These are phyloP conservation scores for Kluyveromyces dobzhanskii DNA, from an alignment of 805 yeast species.

Conservation along the genomic window DNA sequence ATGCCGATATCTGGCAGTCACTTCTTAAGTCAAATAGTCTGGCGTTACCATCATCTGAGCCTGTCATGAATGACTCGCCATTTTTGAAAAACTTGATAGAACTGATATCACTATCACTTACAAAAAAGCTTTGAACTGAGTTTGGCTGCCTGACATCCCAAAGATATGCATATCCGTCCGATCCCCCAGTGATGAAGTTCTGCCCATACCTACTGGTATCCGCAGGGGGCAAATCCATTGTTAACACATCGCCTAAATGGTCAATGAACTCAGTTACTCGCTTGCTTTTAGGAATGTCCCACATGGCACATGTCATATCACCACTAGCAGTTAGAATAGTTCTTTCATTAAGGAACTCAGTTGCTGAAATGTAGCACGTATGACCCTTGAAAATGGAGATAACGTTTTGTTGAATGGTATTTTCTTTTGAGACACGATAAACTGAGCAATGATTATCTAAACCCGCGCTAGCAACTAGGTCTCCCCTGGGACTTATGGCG, in stretches of 20 bases:
- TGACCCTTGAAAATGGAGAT: slow-evolving; percentile 67
- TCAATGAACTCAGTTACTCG: slow-evolving; percentile 48
- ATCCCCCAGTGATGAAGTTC: slow-evolving; percentile 53
- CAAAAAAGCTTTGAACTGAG: slow-evolving; percentile 42
- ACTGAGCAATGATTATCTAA: slow-evolving; percentile 72
- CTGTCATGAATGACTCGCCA: slow-evolving; percentile 61
- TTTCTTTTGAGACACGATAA: slow-evolving; percentile 38
- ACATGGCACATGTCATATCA: slow-evolving; percentile 67
- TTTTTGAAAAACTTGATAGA: slow-evolving; percentile 56
- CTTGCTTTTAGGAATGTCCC: slow-evolving; percentile 67
- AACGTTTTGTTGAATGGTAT: slow-evolving; percentile 34
- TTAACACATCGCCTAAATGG: slow-evolving; percentile 65
- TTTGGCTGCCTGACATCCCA: slow-evolving; percentile 56
- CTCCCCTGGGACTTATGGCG: slow-evolving; percentile 60
- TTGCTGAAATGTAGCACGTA: slow-evolving; percentile 69
- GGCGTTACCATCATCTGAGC: slow-evolving; percentile 70
- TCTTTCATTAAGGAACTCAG: slow-evolving; percentile 54
- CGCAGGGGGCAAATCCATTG: slow-evolving; percentile 32
- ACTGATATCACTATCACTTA: slow-evolving; percentile 59
- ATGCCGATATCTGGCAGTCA: slow-evolving; percentile 57
- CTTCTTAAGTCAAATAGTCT: slow-evolving; percentile 69
- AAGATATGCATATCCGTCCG: slow-evolving; percentile 58
- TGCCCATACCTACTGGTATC: slow-evolving; percentile 16
- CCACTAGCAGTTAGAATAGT: slow-evolving; percentile 67
- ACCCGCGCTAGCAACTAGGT: slow-evolving; percentile 72